phyloP scores from a whole-genome alignment of 805 yeast species.

The Torulaspora quercuum region DNA sequence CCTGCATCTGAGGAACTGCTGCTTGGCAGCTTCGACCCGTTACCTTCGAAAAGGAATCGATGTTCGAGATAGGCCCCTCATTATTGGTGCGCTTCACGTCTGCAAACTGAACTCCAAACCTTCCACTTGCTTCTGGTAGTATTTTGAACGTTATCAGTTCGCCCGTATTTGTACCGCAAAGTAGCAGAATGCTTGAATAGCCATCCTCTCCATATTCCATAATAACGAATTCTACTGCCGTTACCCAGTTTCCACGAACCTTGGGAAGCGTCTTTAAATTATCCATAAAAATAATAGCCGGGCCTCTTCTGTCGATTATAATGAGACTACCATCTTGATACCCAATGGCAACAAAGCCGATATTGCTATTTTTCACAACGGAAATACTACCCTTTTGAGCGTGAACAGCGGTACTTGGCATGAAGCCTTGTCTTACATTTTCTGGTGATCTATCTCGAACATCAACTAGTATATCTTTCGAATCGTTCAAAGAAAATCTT shows the following conservation, averaged over 20 bases:
- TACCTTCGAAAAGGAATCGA: constrained; percentile 57
- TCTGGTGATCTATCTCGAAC: constrained; percentile 51
- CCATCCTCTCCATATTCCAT: constrained; percentile 61
- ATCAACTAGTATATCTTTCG: constrained; percentile 39
- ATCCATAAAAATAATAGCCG: constrained; percentile 54
- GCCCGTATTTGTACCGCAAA: constrained; percentile 74
- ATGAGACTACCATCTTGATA: constrained; percentile 67
- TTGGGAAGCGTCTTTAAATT: constrained; percentile 26
- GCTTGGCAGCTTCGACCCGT: constrained; percentile 67
- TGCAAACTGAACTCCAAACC: constrained; percentile 52
- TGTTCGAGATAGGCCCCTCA: constrained; percentile 45
- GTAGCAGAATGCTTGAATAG: constrained; percentile 61
- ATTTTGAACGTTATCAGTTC: constrained; percentile 61
- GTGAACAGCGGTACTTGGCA: constrained; percentile 49
- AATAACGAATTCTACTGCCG: constrained; percentile 67
- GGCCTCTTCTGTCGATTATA: constrained; percentile 75
- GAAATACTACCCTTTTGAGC: constrained; percentile 51
- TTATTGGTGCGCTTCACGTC: constrained; percentile 48
- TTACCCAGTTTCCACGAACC: constrained; percentile 39
- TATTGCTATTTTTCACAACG: constrained; percentile 59
- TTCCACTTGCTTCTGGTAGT: constrained; percentile 56
- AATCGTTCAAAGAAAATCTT: constrained; percentile 29
- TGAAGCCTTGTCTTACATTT: constrained; percentile 51
- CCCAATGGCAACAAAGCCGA: constrained; percentile 80
- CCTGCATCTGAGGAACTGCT: constrained; percentile 48